Evolutionary conservation across 2,329 filamentous ascomycete genomes (phyloP), one percentile per base, ranked within the genome.

Genomic region (Cordyceps militaris): DNA sequence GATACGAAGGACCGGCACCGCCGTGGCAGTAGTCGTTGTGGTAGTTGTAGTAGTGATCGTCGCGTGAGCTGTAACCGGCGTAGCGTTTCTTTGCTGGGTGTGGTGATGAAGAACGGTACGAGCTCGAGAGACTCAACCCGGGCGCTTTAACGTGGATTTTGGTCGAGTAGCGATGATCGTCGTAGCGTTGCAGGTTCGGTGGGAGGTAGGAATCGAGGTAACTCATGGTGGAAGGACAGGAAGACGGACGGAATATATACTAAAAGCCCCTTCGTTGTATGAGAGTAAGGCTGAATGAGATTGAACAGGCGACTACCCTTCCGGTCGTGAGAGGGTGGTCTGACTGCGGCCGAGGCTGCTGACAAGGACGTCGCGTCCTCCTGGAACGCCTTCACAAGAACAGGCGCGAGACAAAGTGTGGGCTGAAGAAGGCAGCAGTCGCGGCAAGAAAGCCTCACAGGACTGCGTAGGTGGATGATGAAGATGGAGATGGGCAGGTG

Each of bases 291-390:
- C 47, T 44, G 38, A 10, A 32, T 28, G 21, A 28, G 28, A 19
- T 24, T 46, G 47, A 43, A 9, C 55, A 57, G 36, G 38, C 47
- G 55, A 46, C 55, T 51, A 13, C 16, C 13, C 38, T 21, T 21
- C 9, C 28, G 36, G 3, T 36, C 28, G 43, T 16, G 23, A 51
- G 40, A 10, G 38, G 55, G 55, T 57, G n/a, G 55, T 51, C 55
- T 57, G 55, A 57, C 55, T 46, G 47, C 34, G 13, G 34, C 26
- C 10, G 28, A 51, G 47, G 55, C 55, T 57, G 55, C 47, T 57
- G 55, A 57, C 55, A 38, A 30, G 44, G 14, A 26, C 55, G 55
- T 30, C 38, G 53, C 42, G 43, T 56, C 42, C 36, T 36, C 30
- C 21, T 24, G 28, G 19, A 46, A 28, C 28, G 7, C 23, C 16